These are phyloP conservation scores for Didymella sp. DNA, from an alignment of 2,329 filamentous ascomycete species.

Conservation along the genomic window DNA sequence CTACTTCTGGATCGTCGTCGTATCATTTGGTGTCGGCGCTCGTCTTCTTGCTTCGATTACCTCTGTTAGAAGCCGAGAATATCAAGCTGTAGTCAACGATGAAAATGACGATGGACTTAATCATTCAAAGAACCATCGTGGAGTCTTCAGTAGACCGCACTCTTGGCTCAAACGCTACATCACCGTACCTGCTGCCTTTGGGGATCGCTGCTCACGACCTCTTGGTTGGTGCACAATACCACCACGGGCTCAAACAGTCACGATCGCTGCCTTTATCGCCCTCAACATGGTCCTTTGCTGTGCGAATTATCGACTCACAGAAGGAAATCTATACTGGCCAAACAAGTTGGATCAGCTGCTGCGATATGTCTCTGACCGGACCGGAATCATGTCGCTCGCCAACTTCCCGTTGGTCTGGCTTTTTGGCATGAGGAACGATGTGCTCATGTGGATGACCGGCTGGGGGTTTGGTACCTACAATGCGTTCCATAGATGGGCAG, in stretches of 20 bases:
- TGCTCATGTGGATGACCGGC: slow-evolving; percentile 70
- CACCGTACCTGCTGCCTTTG: slow-evolving; percentile 54
- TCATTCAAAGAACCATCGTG: not conserved
- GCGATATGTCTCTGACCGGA: slow-evolving; percentile 68
- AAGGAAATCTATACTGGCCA: slow-evolving; percentile 56
- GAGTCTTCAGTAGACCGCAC: slow-evolving; percentile 7
- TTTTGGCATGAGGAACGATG: slow-evolving; percentile 71
- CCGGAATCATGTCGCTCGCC: slow-evolving; percentile 68
- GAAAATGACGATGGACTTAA: not conserved
- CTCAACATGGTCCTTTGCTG: slow-evolving; percentile 55
- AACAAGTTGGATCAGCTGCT: slow-evolving; percentile 50
- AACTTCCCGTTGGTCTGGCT: slow-evolving; percentile 71
- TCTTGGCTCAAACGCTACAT: slow-evolving; percentile 45
- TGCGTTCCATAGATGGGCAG: slow-evolving; percentile 71
- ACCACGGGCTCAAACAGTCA: slow-evolving; percentile 56
- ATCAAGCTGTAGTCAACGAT: slow-evolving; percentile 6
- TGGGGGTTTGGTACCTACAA: slow-evolving; percentile 73
- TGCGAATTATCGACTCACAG: slow-evolving; percentile 55
- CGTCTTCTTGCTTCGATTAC: slow-evolving; percentile 32
- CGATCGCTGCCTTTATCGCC: slow-evolving; percentile 54
- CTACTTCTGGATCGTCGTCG: slow-evolving; percentile 42
- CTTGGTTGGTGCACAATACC: slow-evolving; percentile 57
- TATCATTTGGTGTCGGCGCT: slow-evolving; percentile 33
- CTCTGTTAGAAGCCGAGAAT: slow-evolving; percentile 1
- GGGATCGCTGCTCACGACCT: slow-evolving; percentile 51